A percentile compares a stretch with the other conserved stretches of the same genome.
Evolutionary conservation across 2,329 filamentous ascomycete species (phyloP).

Genomic region (Sarocladium oryzae): DNA sequence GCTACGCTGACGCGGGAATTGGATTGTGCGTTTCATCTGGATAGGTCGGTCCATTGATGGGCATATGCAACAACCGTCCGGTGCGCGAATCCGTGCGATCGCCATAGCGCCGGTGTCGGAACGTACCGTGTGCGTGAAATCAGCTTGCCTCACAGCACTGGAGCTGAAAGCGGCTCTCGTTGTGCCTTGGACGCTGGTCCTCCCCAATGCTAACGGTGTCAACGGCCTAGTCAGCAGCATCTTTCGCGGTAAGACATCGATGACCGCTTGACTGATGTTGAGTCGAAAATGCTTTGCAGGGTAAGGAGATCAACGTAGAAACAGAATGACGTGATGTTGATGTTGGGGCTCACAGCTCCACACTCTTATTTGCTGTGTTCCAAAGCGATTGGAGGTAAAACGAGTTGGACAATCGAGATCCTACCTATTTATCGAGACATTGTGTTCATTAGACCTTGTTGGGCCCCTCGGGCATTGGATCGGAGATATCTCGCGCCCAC

Average conservation of each 20-base stretch:
- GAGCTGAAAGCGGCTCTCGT: conserved; percentile 29
- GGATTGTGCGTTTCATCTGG: too few species aligned
- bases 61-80: too few species aligned
- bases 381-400: too few species aligned
- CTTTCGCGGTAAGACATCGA: neutral
- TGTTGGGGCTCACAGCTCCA: neutral
- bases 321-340: neutral
- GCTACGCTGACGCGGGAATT: too few species aligned
- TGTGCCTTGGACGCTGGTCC: neutral
- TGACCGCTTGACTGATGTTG: neutral
- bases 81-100: too few species aligned
- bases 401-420: too few species aligned
- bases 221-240: conserved; percentile 12
- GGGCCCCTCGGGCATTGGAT: too few species aligned
- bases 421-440: too few species aligned
- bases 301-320: neutral
- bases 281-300: neutral
- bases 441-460: too few species aligned
- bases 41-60: too few species aligned
- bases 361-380: too few species aligned
- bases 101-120: neutral
- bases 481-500: too few species aligned
- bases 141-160: conserved; percentile 24
- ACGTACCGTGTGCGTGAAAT: conserved; percentile 42
- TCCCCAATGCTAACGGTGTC: neutral